A percentile compares a stretch with the other conserved stretches of the same genome.
Evolutionary conservation across 805 yeast genomes (phyloP).

Genomic region (Ogataea paraovalis): DNA sequence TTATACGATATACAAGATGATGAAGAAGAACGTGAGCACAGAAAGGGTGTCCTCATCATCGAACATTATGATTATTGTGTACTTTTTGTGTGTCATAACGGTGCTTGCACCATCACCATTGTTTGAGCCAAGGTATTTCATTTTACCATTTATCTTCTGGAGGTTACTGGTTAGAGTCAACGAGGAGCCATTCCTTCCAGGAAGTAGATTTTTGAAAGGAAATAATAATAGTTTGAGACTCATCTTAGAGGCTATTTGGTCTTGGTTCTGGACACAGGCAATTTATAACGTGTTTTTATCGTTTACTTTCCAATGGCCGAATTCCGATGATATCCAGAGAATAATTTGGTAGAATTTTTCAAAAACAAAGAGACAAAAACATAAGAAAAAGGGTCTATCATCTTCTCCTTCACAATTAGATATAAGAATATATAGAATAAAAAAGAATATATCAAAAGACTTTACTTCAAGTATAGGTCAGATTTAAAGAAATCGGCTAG

Average conservation of each 20-base stretch:
- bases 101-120: slow-evolving; percentile 87
- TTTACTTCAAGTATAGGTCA: slow-evolving; percentile 1
- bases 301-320: slow-evolving; percentile 65
- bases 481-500: slow-evolving; percentile 23
- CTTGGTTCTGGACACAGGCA: slow-evolving; percentile 47
- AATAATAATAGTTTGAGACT: slow-evolving; percentile 35
- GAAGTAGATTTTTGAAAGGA: slow-evolving; percentile 5
- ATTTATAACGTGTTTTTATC: slow-evolving; percentile 54
- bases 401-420: no score
- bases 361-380: not conserved
- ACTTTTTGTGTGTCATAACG: slow-evolving; percentile 45
- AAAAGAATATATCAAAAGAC: not conserved
- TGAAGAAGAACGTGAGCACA: slow-evolving; percentile 8
- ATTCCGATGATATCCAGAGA: slow-evolving; percentile 62
- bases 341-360: slow-evolving; percentile 70
- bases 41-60: slow-evolving; percentile 20
- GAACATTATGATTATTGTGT: slow-evolving; percentile 44
- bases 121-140: slow-evolving; percentile 91
- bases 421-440: not conserved
- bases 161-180: slow-evolving; percentile 52
- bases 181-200: slow-evolving; percentile 24
- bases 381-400: not conserved
- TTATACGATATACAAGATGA: slow-evolving; percentile 23
- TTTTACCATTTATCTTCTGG: slow-evolving; percentile 75
- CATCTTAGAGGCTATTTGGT: slow-evolving; percentile 59